Base-by-base conservation (phyloP, 176 grass and related monocot genomes). In the Eremochloa ophiuroides region DNA sequence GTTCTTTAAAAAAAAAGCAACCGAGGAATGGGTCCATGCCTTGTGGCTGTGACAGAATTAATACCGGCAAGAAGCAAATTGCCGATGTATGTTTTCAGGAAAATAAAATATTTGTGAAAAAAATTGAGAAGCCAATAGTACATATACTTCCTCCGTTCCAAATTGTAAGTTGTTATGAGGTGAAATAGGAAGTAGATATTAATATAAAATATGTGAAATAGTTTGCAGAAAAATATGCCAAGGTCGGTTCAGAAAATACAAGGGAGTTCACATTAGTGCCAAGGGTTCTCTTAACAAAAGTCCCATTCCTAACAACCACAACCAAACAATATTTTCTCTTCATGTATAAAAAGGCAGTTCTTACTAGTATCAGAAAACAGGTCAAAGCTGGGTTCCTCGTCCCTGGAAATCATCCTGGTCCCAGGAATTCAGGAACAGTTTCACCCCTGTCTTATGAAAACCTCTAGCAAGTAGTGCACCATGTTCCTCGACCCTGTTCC, bases 21-120 rank as follows among this genome's bases (percentile, higher is more conserved):
- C 72, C 34, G 35, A 77, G 65, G 72, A 58, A 89, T 85, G 56
- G 85, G 78, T 3, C 77, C 77, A 12, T 9, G 63, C 72, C 37
- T 89, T n/a, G 44, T 18, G 28, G 26, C 87, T 89, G 83, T 72
- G 7, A 71, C 12, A 72, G 17, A 43, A 65, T 82, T 65, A 0
- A 81, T 28, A 81, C 42, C 18, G 13, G 71, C 85, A 46, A 85
- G 68, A 38, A 58, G 15, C 39, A 65, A n/a, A 4, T 7, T 10
- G 62, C 40, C 0, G 31, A 56, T 23, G 8, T 56, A 5, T 16
- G 15, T 46, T 53, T 63, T 25, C 25, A 33, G 65, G 38, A n/a
- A 29, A 22, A 5, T 4, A 8, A 43, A 42, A 16, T 47, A n/a
- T n/a, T n/a, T n/a, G n/a, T n/a, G n/a, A n/a, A n/a, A n/a, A n/a